phyloP scores from a whole-genome alignment of 1,284 basidiomycete species.

The Fomitopsis pinicola region DNA sequence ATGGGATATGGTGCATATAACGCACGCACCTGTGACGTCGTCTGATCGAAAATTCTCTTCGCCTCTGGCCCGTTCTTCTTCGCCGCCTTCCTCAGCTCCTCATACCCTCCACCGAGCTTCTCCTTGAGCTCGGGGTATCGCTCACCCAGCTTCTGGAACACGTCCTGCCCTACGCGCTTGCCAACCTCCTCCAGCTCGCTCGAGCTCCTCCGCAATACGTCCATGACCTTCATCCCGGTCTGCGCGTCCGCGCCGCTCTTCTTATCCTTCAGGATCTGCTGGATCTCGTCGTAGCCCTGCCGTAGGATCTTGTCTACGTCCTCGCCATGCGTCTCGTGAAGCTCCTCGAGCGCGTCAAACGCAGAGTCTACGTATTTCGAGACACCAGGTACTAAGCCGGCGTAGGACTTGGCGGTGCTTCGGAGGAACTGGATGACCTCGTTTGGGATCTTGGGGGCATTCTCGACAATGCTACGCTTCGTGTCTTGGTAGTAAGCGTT shows the following conservation, averaged over 20 bases:
- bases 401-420: conserved; percentile 36
- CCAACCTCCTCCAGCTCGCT: conserved; percentile 27
- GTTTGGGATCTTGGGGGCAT: conserved; percentile 26
- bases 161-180: conserved; percentile 28
- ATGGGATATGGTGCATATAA: neutral
- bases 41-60: conserved; percentile 31
- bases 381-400: conserved; percentile 38
- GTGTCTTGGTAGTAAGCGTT: conserved; percentile 8
- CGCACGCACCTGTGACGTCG: conserved; percentile 25
- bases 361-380: conserved; percentile 36
- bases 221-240: conserved; percentile 28
- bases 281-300: conserved; percentile 35
- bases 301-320: conserved; percentile 38
- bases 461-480: conserved; percentile 8
- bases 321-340: conserved; percentile 37
- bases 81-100: conserved; percentile 29
- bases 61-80: conserved; percentile 32
- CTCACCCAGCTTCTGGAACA: conserved; percentile 23
- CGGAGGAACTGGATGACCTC: conserved; percentile 38
- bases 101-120: conserved; percentile 30
- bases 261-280: conserved; percentile 27
- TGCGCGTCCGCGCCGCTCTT: conserved; percentile 23
- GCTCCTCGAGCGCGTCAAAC: conserved; percentile 39
- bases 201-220: conserved; percentile 24
- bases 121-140: conserved; percentile 30